A percentile compares a stretch with the other conserved stretches of the same genome.
Evolutionary conservation across 1,139 yeast genomes (phyloP).

Genomic region (Taphrina betulina): DNA sequence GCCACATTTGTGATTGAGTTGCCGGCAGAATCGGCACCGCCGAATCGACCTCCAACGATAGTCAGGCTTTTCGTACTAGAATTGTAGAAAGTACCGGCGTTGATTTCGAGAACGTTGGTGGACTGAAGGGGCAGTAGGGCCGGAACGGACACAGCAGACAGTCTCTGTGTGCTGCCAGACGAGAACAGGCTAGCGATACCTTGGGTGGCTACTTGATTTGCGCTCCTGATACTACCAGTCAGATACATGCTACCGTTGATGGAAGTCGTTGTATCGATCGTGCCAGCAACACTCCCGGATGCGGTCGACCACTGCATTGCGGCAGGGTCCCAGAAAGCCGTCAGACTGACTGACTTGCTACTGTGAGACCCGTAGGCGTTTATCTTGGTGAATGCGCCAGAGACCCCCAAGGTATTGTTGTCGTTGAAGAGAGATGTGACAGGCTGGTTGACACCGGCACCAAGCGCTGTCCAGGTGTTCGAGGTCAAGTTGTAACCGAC

Average conservation of each 20-base stretch:
- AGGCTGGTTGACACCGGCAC: conserved; percentile 41
- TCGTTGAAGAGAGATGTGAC: conserved; percentile 39
- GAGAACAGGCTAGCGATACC: conserved; percentile 34
- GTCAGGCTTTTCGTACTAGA: conserved; percentile 16
- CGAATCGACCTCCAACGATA: conserved; percentile 32
- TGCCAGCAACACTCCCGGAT: conserved; percentile 10
- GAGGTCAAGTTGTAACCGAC: conserved; percentile 42
- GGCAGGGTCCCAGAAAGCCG: conserved; percentile 26
- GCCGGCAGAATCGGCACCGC: conserved; percentile 3
- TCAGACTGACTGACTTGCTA: background rate
- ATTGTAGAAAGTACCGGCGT: conserved; percentile 30
- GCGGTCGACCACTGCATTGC: conserved; percentile 6
- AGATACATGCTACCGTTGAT: conserved; percentile 21
- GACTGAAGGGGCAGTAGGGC: background rate
- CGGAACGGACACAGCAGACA: background rate
- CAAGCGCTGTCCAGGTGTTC: conserved; percentile 40
- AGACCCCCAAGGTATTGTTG: conserved; percentile 47
- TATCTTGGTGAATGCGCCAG: conserved; percentile 42
- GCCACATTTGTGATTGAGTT: conserved; percentile 26
- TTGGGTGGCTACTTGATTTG: conserved; percentile 27
- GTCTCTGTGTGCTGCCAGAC: conserved; percentile 17
- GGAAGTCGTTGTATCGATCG: background rate
- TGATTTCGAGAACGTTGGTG: background rate
- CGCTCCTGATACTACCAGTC: conserved; percentile 34
- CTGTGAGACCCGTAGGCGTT: background rate